These are phyloP conservation scores for Tetracladium marchalianum DNA, from an alignment of 495 filamentous ascomycete genomes.

Conservation along the genomic window DNA sequence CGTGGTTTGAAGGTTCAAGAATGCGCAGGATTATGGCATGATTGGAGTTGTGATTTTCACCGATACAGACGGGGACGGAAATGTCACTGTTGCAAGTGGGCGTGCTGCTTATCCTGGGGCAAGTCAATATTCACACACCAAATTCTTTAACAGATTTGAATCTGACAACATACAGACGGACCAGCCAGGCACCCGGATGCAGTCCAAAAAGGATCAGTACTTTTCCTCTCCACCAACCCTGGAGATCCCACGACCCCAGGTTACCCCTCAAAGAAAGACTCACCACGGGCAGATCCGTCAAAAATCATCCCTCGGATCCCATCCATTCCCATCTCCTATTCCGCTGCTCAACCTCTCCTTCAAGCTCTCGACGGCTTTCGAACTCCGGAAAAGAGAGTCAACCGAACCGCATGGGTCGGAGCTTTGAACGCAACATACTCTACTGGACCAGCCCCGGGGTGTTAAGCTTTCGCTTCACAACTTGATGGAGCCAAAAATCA, in stretches of 20 bases:
- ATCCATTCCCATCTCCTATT: slow-evolving; percentile 81
- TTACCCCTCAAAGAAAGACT: slow-evolving; percentile 81
- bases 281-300: slow-evolving; percentile 55
- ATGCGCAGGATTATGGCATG: slow-evolving; percentile 83
- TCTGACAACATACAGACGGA: slow-evolving; percentile 49
- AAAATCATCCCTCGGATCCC: slow-evolving; percentile 69
- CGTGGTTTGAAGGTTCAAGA: slow-evolving; percentile 83
- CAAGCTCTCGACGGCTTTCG: slow-evolving; percentile 83
- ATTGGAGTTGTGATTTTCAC: slow-evolving; percentile 73
- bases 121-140: too few relatives aligned
- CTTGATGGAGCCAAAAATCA: slow-evolving; percentile 74
- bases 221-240: slow-evolving; percentile 57
- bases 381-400: slow-evolving; percentile 62
- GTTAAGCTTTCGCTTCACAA: slow-evolving; percentile 64
- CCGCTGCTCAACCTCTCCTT: slow-evolving; percentile 71
- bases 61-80: slow-evolving; percentile 81
- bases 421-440: slow-evolving; percentile 72
- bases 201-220: slow-evolving; percentile 77
- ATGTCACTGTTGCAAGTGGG: slow-evolving; percentile 69
- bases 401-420: slow-evolving; percentile 53
- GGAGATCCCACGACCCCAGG: slow-evolving; percentile 74
- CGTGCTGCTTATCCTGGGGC: slow-evolving; percentile 56
- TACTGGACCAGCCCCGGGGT: slow-evolving; percentile 73
- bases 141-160: too few relatives aligned
- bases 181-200: slow-evolving; percentile 77